Base-by-base conservation (phyloP, 2,329 filamentous ascomycete species). In the Fonsecaea pedrosoi region DNA sequence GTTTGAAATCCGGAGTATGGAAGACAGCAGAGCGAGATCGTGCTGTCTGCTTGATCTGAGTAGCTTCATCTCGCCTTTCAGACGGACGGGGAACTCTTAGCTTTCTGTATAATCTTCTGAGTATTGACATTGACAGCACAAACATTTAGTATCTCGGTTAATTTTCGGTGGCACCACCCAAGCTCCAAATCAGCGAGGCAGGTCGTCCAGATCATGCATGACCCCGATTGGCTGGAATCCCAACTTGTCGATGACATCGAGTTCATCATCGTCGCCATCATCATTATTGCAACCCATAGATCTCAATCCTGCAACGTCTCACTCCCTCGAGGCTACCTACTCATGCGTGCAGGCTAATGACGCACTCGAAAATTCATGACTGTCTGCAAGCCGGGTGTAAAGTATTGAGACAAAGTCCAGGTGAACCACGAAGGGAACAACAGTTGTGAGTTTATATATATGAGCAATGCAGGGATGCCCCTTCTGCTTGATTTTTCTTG, bases 11-110 rank as follows among this genome's bases (percentile, higher is more conserved):
- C 55, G 61, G 34, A 67, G 68, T 37, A 70, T 70, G 21, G 68
- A 67, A 12, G 68, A 65, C 15, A 70, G 56, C 0, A 70, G 35
- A 15, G 62, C 62, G 40, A 67, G 34, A 53, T 67, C 68, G 30
- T 54, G 61, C 35, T 63, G 65, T 50, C 50, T 59, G 32, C 35
- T 54, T 25, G 54, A 32, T 21, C 37, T 38, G 15, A 53, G 32
- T 8, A 66, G 53, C 60, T 58, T 66, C 64, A 65, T 66, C 55
- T 58, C 30, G 32, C 8, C 37, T 10, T 13, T n/a, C 32, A 9
- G 54, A 55, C 54, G 3, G 13, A 5, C 10, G 9, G 10, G 35
- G 54, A 30, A 5, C 45, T 50, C 45, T 50, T 30, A 4, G 45
- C 21, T 13, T 50, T 10, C 45, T 25, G 45, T 50, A 30, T 9